phyloP scores from a whole-genome alignment of 2,329 filamentous ascomycete species.

The Polychaeton citri region DNA sequence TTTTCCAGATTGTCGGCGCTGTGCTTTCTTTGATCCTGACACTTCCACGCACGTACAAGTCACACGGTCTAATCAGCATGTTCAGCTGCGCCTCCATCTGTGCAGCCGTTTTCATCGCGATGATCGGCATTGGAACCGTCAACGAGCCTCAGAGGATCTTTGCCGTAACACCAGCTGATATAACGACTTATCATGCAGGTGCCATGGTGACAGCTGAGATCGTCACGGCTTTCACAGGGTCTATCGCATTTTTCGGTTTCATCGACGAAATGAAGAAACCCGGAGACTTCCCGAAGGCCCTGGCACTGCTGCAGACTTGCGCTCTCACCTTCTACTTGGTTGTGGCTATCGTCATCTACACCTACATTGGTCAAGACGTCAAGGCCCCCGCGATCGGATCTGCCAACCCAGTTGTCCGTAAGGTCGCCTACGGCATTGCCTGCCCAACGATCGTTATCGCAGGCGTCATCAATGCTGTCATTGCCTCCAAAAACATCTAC shows the following conservation, averaged over 20 bases:
- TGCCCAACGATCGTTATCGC: slow-evolving; percentile 59
- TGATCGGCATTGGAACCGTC: slow-evolving; percentile 49
- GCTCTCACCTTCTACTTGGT: slow-evolving; percentile 50
- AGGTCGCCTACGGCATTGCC: slow-evolving; percentile 58
- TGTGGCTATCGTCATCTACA: slow-evolving; percentile 53
- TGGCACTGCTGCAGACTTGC: slow-evolving; percentile 46
- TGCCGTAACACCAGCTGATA: slow-evolving; percentile 28
- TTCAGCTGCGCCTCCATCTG: slow-evolving; percentile 51
- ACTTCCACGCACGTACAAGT: slow-evolving; percentile 48
- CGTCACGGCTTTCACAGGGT: slow-evolving; percentile 50
- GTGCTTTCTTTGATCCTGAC: slow-evolving; percentile 45
- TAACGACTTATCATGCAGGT: slow-evolving; percentile 31
- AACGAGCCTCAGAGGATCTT: too few species aligned
- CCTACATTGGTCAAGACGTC: slow-evolving; percentile 48
- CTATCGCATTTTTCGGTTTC: slow-evolving; percentile 55
- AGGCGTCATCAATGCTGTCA: slow-evolving; percentile 56
- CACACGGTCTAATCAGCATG: slow-evolving; percentile 49
- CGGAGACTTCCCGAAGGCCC: slow-evolving; percentile 47
- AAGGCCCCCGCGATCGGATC: slow-evolving; percentile 52
- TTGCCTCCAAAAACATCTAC: slow-evolving; percentile 54
- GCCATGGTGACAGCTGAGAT: slow-evolving; percentile 55
- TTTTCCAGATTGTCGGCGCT: slow-evolving; percentile 48
- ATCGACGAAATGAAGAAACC: slow-evolving; percentile 52
- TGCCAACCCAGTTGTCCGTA: slow-evolving; percentile 40
- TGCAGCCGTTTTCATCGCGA: slow-evolving; percentile 49